Conservation (phyloP, 768 basidiomycete genomes). For the Amanita pseudoporphyria region DNA sequence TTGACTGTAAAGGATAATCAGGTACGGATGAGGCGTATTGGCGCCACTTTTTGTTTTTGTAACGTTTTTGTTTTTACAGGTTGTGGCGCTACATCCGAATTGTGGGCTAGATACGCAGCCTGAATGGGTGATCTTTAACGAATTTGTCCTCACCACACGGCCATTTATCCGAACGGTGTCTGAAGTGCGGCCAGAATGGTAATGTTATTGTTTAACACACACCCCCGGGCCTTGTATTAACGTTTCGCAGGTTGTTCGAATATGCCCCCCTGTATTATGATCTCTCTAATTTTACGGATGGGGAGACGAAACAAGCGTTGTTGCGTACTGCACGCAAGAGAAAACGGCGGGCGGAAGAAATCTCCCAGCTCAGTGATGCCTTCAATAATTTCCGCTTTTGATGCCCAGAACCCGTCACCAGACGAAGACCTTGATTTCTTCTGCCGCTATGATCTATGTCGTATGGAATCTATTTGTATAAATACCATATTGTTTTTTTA, state of each 20-base stretch:
- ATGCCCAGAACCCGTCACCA: too few species aligned
- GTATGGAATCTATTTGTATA: too few species aligned
- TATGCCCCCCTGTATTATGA: slow-evolving; percentile 58
- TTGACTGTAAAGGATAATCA: slow-evolving; percentile 94
- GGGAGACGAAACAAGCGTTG: slow-evolving; percentile 62
- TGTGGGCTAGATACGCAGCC: slow-evolving; percentile 83
- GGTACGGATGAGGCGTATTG: slow-evolving; percentile 34
- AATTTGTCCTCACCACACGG: slow-evolving; percentile 87
- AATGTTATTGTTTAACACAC: slow-evolving; percentile 4
- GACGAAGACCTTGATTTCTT: too few species aligned
- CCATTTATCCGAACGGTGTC: slow-evolving; percentile 86
- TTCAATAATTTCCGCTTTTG: too few species aligned
- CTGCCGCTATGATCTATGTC: too few species aligned
- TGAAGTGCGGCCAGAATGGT: slow-evolving; percentile 85
- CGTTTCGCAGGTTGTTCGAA: slow-evolving; percentile 28
- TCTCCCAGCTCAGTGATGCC: too few species aligned
- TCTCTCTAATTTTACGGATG: slow-evolving; percentile 47
- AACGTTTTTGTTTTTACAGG: slow-evolving; percentile 22
- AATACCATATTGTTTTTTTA: too few species aligned
- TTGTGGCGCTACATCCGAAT: slow-evolving; percentile 74
- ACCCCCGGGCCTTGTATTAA: not conserved
- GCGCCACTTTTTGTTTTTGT: not conserved
- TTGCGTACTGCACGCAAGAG: slow-evolving; percentile 45
- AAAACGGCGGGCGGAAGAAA: slow-evolving; percentile 13
- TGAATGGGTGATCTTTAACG: slow-evolving; percentile 77